Evolutionary conservation across 2,329 filamentous ascomycete genomes (phyloP), one percentile per base, ranked within the genome.

Genomic region (Teratosphaeriaceae sp.): DNA sequence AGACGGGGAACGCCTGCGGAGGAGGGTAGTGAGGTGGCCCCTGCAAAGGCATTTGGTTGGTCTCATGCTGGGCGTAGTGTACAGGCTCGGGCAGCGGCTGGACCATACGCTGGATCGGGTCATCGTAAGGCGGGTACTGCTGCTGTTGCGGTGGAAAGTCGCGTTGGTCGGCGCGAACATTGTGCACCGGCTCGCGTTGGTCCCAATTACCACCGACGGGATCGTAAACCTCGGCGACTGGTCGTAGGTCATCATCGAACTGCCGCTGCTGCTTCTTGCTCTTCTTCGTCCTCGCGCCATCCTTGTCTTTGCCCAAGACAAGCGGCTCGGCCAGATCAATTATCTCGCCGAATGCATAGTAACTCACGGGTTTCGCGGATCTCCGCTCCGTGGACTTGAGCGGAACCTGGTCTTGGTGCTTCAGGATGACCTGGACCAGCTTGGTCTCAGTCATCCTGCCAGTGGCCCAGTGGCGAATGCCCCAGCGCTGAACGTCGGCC

Each of bases 271-370:
- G 42, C 34, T 47, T 42, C 35, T 45, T 50, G 30, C 42, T 34
- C 29, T 45, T 43, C 38, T 51, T 44, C 4, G 7, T 31, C 11
- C 6, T 15, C 6, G 8, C 15, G 6, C 9, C 29, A 5, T 31
- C 29, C 13, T 33, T 21, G n/a, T 37, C 31, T 18, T 49, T 41
- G 19, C 15, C 22, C n/a, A 12, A 16, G 4, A 29, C 9, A 11
- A 42, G 19, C 12, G 48, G 48, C 7, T 39, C 46, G 5, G 38
- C 24, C 13, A 50, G 37, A 24, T 51, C 46, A 18, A 49, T 48
- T 38, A 49, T 51, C 22, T 47, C 49, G 18, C 22, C 35, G 13
- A 21, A 23, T 5, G 41, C 29, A 27, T 47, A 44, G 24, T 16
- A 33, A 20, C n/a, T 33, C 11, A 22, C 15, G 38, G 30, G 22